Conservation (phyloP, 345 rosid species). For the Hypericum perforatum region DNA sequence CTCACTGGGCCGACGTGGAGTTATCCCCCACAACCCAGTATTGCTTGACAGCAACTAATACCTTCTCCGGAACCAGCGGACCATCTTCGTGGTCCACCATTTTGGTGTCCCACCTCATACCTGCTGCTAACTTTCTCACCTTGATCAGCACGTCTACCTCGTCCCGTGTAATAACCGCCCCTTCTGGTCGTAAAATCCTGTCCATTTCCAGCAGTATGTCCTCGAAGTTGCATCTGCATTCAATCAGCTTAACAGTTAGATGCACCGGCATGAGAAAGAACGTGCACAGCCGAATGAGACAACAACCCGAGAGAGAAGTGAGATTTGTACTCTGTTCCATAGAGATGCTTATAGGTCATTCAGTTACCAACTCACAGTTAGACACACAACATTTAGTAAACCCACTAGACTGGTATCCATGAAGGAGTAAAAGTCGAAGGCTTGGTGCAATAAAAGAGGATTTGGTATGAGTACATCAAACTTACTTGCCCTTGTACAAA, state of each 20-base stretch:
- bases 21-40: slow-evolving; percentile 77
- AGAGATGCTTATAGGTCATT: no score
- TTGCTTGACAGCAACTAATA: slow-evolving; percentile 86
- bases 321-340: no score
- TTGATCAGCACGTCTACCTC: slow-evolving; percentile 75
- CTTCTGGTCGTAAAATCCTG: slow-evolving; percentile 91
- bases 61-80: slow-evolving; percentile 84
- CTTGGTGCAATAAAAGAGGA: no score
- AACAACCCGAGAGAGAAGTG: no score
- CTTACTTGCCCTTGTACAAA: slow-evolving; percentile 79
- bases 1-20: slow-evolving; percentile 40
- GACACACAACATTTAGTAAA: no score
- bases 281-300: no score
- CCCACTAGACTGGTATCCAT: no score
- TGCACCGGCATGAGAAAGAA: neutral
- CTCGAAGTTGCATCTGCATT: slow-evolving; percentile 62
- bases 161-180: slow-evolving; percentile 80
- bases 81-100: slow-evolving; percentile 99
- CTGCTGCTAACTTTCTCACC: slow-evolving; percentile 64
- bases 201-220: slow-evolving; percentile 98
- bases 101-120: slow-evolving; percentile 94
- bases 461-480: neutral
- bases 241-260: slow-evolving; percentile 4
- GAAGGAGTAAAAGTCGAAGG: no score
- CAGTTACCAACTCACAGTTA: no score